phyloP scores from a whole-genome alignment of 176 grass and related monocot species.

The Areca catechu region DNA sequence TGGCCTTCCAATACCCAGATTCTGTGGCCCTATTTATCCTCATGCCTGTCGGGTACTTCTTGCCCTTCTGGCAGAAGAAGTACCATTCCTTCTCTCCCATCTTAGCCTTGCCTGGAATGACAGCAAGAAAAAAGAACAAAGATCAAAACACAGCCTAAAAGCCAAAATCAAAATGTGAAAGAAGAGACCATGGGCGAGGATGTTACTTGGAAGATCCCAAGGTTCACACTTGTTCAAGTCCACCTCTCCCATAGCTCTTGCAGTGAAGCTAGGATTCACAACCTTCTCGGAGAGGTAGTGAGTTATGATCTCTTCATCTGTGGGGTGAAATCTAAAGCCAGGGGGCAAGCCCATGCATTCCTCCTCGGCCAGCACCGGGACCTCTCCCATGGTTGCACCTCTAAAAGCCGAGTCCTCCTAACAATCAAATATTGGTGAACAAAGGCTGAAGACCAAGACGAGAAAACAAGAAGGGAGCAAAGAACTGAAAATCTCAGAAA shows the following conservation, averaged over 20 bases:
- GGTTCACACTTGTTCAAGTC: constrained; percentile 11
- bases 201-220: constrained; percentile 9
- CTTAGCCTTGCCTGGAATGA: constrained; percentile 47
- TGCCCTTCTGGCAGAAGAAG: constrained; percentile 51
- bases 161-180: too few species aligned
- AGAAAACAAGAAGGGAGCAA: too few species aligned
- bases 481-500: too few species aligned
- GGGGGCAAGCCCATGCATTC: constrained; percentile 33
- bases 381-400: too few species aligned
- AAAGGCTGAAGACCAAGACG: too few species aligned
- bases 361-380: neutral
- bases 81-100: constrained; percentile 72
- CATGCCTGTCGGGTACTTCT: constrained; percentile 61
- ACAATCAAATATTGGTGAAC: too few species aligned
- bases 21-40: constrained; percentile 69
- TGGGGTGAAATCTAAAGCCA: constrained; percentile 55
- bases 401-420: too few species aligned
- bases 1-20: constrained; percentile 79
- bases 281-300: constrained; percentile 40
- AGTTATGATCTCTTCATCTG: constrained; percentile 37
- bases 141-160: too few species aligned
- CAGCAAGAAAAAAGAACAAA: neutral
- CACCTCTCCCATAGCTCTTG: constrained; percentile 19
- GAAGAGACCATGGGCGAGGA: too few species aligned
- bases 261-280: constrained; percentile 30